Evolutionary conservation across 345 rosid genomes (phyloP), one percentile per base, ranked within the genome.

Genomic region (Diplotaxis tenuifolia): DNA sequence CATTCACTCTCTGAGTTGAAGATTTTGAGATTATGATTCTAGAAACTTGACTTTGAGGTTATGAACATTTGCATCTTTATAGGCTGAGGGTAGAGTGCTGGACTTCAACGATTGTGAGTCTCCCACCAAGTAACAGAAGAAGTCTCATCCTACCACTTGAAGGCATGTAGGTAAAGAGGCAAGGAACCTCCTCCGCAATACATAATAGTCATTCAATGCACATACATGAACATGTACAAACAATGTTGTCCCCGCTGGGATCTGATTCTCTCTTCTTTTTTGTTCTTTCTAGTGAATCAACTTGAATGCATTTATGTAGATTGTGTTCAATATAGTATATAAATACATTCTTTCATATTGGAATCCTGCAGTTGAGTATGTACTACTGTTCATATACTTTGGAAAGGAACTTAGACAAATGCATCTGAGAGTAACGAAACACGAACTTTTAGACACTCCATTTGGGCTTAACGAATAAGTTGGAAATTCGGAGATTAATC

Each of bases 51-150:
- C n/a, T n/a, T n/a, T n/a, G n/a, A n/a, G n/a, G 34, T 19, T 47
- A 10, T 56, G 23, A 45, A 59, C 42, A 66, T 50, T 40, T 3
- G 27, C 54, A 21, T 61, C 11, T 52, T 7, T 61, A 54, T 42
- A 78, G 99, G 80, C 74, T 14, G 98, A 95, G 78, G 77, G 98
- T 22, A 91, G 99, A 1, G 70, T 74, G 32, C 89, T 96, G 4
- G 98, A 96, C 83, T 96, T 96, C 79, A 92, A 88, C 31, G 99
- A 96, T 68, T 96, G 98, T 42, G 97, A 78, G 71, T 89, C 91
- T 20, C 99, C 97, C 0, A 82, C 68, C 78, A 89, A 77, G 82
- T 78, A 68, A 80, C 55, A 79, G 5, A 62, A 78, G 88, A 36
- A 87, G 89, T 55, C 90, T 89, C 91, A 31, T 83, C 98, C 21